These are phyloP conservation scores for slime mould (Dictyostelium discoideum) DNA, from an alignment of 78 protist species.

Conservation along the genomic window DNA sequence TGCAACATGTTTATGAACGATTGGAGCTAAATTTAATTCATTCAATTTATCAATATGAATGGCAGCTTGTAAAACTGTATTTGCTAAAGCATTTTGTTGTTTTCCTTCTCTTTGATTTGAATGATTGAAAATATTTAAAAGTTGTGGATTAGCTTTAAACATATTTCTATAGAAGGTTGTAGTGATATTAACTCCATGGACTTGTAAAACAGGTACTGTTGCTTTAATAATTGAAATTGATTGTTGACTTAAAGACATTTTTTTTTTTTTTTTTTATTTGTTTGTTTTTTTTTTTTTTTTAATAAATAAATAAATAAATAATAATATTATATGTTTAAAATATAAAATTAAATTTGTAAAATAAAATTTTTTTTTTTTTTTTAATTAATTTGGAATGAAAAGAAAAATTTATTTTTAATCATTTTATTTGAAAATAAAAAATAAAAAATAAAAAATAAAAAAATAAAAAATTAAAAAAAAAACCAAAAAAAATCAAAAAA, in stretches of 20 bases:
- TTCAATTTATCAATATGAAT: conserved; percentile 22
- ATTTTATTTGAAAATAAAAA: too few relatives aligned
- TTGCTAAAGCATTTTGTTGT: conserved; percentile 37
- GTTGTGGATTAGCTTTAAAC: conserved; percentile 18
- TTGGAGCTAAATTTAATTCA: neutral
- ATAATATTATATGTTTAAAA: too few relatives aligned
- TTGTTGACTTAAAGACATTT: conserved; percentile 9
- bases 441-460: neutral
- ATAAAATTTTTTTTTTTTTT: too few relatives aligned
- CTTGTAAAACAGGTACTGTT: conserved; percentile 23
- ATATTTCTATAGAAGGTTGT: conserved; percentile 28
- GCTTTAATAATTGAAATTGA: conserved; percentile 2
- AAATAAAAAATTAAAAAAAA: too few relatives aligned
- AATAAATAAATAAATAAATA: too few relatives aligned
- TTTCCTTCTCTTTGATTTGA: conserved; percentile 27
- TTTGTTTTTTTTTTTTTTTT: neutral
- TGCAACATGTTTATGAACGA: conserved; percentile 47
- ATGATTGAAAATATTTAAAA: conserved; percentile 52
- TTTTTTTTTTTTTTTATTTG: neutral
- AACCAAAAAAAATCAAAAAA: neutral
- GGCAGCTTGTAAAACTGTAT: conserved; percentile 24
- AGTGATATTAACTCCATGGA: conserved; percentile 2
- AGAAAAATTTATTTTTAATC: neutral
- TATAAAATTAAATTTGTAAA: too few relatives aligned
- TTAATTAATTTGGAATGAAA: neutral